These are phyloP conservation scores for Leccinum subtestaceum DNA, from an alignment of 768 basidiomycete species.

Conservation along the genomic window DNA sequence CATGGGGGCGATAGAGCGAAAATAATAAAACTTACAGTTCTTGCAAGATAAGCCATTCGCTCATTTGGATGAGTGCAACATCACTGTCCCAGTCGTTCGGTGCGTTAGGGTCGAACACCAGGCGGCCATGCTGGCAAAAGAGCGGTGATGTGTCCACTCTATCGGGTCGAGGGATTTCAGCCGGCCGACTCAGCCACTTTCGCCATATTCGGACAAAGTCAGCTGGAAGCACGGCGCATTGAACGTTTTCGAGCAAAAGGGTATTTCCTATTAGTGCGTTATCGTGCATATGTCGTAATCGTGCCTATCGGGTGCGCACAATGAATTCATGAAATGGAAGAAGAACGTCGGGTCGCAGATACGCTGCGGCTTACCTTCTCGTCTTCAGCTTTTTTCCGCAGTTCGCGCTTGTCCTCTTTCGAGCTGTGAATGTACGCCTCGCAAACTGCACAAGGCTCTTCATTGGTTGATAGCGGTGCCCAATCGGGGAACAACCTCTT, in stretches of 20 bases:
- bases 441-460: constrained; percentile 63
- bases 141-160: constrained; percentile 58
- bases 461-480: constrained; percentile 50
- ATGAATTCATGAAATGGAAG: constrained; percentile 21
- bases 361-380: constrained; percentile 57
- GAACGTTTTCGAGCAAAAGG: constrained; percentile 44
- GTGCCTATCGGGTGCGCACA: constrained; percentile 43
- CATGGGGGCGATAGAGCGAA: constrained; percentile 6
- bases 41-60: constrained; percentile 64
- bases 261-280: constrained; percentile 46
- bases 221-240: constrained; percentile 58
- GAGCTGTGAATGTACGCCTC: constrained; percentile 51
- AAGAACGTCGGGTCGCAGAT: constrained; percentile 7
- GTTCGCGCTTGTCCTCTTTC: constrained; percentile 59
- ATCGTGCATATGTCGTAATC: constrained; percentile 61
- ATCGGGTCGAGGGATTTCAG: constrained; percentile 55
- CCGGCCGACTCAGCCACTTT: constrained; percentile 62
- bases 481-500: constrained; percentile 61
- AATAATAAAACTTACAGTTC: constrained; percentile 45
- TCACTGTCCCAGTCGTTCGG: constrained; percentile 55
- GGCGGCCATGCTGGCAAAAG: constrained; percentile 63
- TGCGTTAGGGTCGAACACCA: constrained; percentile 66
- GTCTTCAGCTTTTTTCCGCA: constrained; percentile 66
- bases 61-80: constrained; percentile 53
- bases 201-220: constrained; percentile 68